Base-by-base conservation (phyloP, 352 stramenopile genomes). In the Achlya hypogyna region DNA sequence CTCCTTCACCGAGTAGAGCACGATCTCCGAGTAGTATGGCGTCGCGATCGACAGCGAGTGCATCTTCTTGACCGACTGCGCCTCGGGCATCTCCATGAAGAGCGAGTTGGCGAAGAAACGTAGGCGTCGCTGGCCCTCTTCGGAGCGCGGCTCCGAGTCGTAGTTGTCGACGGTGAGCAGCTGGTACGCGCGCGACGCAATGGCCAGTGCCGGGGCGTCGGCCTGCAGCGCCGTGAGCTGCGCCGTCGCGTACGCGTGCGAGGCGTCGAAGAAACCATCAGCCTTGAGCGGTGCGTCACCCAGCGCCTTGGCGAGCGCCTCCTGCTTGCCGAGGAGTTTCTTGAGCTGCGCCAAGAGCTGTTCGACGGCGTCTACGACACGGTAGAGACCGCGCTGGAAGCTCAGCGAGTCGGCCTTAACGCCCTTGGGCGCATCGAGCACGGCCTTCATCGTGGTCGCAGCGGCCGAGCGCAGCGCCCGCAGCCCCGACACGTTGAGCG, bases 1-100 rank as follows among this genome's bases (percentile, higher is more conserved):
- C 29, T 95, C 86, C 74, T 95, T 91, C 63, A 95, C 82, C 69
- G 86, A 95, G 74, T 93, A 95, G 79, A 95, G 63, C 27, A 95
- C 86, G 47, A 95, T 95, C 83, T 95, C 86, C 59, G 78, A 91
- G 79, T 95, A 95, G 75, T 95, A 95, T 51, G 88, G 86, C 23
- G 86, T 95, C 25, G 86, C 81, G 4, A 95, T 74, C 1, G 79
- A 91, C 29, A 95, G 70, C 12, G 86, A 95, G 34, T 82, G 82
- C 66, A 95, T 95, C 71, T 91, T 90, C 42, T 85, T 85, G 58
- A 95, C 82, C 0, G 83, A 76, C 59, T 93, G 91, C 9, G 86
- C 86, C 34, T 90, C 81, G 3, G 86, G 86, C 86, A 95, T 95
- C 31, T 95, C 84, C 86, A 95, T 95, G 63, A 95, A 95, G 10